Evolutionary conservation across 805 yeast species (phyloP).

Genomic region (Yarrowia sp.): DNA sequence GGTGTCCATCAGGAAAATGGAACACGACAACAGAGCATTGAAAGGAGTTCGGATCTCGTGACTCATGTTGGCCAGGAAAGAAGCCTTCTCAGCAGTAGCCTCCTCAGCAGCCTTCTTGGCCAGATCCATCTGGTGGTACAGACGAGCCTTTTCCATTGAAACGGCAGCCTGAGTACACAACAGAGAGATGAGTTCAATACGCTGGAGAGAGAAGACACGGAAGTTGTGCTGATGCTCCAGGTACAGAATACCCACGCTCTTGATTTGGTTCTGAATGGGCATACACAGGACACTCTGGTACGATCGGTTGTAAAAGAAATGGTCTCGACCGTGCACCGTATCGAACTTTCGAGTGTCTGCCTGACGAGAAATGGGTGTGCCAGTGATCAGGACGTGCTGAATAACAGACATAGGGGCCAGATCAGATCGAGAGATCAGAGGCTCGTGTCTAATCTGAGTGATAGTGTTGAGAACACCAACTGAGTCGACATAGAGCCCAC

Average conservation of each 20-base stretch:
- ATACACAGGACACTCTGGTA: conserved; percentile 54
- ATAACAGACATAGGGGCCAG: conserved; percentile 55
- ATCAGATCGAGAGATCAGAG: conserved; percentile 53
- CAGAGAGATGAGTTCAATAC: conserved; percentile 54
- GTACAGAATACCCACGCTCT: conserved; percentile 57
- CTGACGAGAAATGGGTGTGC: conserved; percentile 51
- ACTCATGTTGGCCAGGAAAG: conserved; percentile 62
- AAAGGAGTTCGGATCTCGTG: conserved; percentile 66
- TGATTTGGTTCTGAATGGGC: conserved; percentile 55
- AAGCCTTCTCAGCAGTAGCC: conserved; percentile 62
- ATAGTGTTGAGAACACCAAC: conserved; percentile 47
- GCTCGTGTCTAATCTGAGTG: conserved; percentile 50
- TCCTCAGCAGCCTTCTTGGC: conserved; percentile 55
- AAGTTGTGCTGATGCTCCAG: conserved; percentile 51
- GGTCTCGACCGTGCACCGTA: conserved; percentile 51
- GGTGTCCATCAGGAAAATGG: conserved; percentile 54
- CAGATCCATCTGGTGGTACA: conserved; percentile 58
- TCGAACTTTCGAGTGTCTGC: conserved; percentile 52
- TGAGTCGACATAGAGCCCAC: conserved; percentile 48
- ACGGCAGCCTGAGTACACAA: conserved; percentile 62
- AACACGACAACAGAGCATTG: conserved; percentile 55
- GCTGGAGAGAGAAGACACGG: conserved; percentile 49
- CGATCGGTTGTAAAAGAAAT: conserved; percentile 52
- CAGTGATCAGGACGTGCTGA: conserved; percentile 52
- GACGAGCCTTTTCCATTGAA: conserved; percentile 57